Conservation (phyloP, 2,329 filamentous ascomycete genomes). For the Dryadomyces quercivorus region DNA sequence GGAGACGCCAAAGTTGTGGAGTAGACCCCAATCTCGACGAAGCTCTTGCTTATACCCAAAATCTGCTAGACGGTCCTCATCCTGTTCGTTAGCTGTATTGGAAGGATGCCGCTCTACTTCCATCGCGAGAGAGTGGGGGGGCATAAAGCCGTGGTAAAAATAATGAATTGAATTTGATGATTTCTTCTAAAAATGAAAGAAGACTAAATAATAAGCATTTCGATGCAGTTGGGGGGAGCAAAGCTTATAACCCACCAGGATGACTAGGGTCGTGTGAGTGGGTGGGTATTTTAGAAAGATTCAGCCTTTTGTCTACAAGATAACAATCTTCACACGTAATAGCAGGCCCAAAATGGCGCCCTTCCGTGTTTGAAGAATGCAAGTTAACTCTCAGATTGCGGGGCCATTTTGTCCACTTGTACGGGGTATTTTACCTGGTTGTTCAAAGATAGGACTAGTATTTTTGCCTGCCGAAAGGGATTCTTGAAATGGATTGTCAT, state of each 20-base stretch:
- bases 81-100: constrained; percentile 19
- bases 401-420: neutral
- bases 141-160: neutral
- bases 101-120: constrained; percentile 15
- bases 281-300: neutral
- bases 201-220: neutral
- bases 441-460: too few species aligned
- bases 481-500: neutral
- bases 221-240: neutral
- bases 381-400: neutral
- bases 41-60: constrained; percentile 50
- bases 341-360: neutral
- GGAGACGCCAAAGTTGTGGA: constrained; percentile 49
- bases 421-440: too few species aligned
- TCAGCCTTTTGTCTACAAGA: neutral
- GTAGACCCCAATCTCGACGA: constrained; percentile 42
- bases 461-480: too few species aligned
- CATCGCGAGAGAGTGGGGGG: neutral
- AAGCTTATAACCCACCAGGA: neutral
- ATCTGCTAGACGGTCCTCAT: constrained; percentile 39
- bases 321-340: neutral
- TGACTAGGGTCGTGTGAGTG: neutral
- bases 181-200: neutral
- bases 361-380: neutral
- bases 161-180: neutral